Base-by-base conservation (phyloP, 2,329 filamentous ascomycete genomes). In the Fusarium nematophilum region DNA sequence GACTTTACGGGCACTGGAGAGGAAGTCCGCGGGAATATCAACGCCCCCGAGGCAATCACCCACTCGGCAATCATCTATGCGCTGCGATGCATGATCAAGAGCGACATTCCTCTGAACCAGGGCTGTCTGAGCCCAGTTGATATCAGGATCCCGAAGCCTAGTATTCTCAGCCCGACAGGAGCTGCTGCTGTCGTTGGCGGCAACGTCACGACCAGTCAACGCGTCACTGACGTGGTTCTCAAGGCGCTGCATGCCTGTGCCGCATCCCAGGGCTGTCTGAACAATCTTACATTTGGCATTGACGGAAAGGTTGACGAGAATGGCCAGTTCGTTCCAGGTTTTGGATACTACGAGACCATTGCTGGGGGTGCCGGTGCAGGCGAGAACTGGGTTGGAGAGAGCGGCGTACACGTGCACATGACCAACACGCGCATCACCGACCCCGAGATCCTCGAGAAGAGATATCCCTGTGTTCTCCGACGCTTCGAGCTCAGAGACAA, bases 291-390 rank as follows among this genome's bases (percentile, higher is more conserved):
- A n/a, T n/a, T n/a, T n/a, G n/a, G n/a, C n/a, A n/a, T n/a, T n/a
- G n/a, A n/a, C n/a, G n/a, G n/a, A n/a, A n/a, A n/a, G n/a, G n/a
- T n/a, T n/a, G n/a, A n/a, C n/a, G n/a, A n/a, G n/a, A n/a, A n/a
- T n/a, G n/a, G n/a, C n/a, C n/a, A 33, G 8, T 9, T 46, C 10
- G 11, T 31, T 88, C 85, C 66, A 13, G 91, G 91, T 0, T 95
- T 94, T 70, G 91, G 91, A 8, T 95, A 95, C 79, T 93, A 94
- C 73, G 91, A 94, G 74, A 93, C 91, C 6, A 93, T 94, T 59
- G 88, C 89, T 0, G 91, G 91, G 29, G 91, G 91, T 0, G 86
- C 83, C 36, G 91, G 91, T 18, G 91, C 91, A 0, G 90, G 91
- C 0, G 83, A 87, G 0, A 80, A 81, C 10, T 93, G 90, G 90